Base-by-base conservation (phyloP, 129 eudicot genomes). In the Artemisia tridentata region DNA sequence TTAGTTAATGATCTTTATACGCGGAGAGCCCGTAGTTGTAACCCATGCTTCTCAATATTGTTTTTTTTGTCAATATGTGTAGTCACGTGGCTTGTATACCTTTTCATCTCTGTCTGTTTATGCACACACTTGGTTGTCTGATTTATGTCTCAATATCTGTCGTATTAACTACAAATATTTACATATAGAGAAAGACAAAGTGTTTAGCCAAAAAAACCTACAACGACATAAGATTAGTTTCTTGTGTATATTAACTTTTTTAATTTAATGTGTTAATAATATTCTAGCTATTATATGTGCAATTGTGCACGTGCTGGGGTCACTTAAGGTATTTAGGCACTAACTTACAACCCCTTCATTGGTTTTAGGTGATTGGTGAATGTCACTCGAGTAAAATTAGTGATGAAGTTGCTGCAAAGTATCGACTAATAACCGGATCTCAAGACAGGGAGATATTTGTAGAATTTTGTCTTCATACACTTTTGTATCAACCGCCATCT, bases 351-450 rank as follows among this genome's bases (percentile, higher is more conserved):
- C 41, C 23, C 12, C 12, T 48, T 69, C 56, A 23, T 71, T 81
- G 72, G 61, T 70, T 86, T 64, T 78, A 92, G 98, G 96, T 89
- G 65, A 85, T 92, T 81, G 96, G 98, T 52, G 98, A 89, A 29
- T 85, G 90, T 65, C 91, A 92, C 81, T 78, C 88, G 7, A 72
- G 75, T 65, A 21, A 85, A 74, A 66, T 89, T 48, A 73, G 77
- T 56, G 95, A 89, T 77, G 89, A 83, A 73, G 71, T 89, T 79
- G 86, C 88, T 79, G 85, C 78, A 64, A 86, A 85, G 72, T 92
- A 89, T 79, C 85, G 38, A 69, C 62, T 59, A 50, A 75, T 81
- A 56, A 78, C 19, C 63, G 92, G 78, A 65, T 75, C 85, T 63
- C 84, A 78, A 75, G 98, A 87, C 86, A 79, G 55, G 45, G 95